These are phyloP conservation scores for Lasiosphaeria hispida DNA, from an alignment of 495 filamentous ascomycete species.

Conservation along the genomic window DNA sequence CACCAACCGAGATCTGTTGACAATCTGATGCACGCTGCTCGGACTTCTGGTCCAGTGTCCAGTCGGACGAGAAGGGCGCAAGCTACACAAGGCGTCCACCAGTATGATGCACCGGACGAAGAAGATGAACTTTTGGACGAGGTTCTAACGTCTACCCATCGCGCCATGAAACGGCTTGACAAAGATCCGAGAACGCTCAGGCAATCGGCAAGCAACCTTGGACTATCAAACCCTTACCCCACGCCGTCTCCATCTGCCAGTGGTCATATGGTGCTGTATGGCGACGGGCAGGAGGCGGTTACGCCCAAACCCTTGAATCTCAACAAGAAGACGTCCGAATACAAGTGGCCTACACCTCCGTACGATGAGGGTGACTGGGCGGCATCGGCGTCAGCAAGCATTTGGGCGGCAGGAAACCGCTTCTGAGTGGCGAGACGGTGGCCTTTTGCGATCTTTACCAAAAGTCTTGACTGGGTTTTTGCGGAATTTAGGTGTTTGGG, in stretches of 20 bases:
- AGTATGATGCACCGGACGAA: conserved; percentile 95
- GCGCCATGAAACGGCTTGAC: conserved; percentile 51
- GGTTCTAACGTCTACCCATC: conserved; percentile 52
- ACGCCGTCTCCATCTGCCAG: conserved; percentile 89
- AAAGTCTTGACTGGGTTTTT: conserved; percentile 15
- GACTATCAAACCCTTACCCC: conserved; percentile 77
- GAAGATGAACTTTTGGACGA: conserved; percentile 95
- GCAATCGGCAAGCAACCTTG: conserved; percentile 57
- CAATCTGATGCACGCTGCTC: conserved; percentile 54
- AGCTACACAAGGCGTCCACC: conserved; percentile 70
- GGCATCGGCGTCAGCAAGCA: conserved; percentile 72
- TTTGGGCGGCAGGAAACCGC: conserved; percentile 64
- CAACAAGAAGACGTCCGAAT: conserved; percentile 53
- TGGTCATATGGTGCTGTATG: conserved; percentile 69
- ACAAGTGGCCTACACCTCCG: conserved; percentile 95
- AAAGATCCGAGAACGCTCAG: conserved; percentile 50
- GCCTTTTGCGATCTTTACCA: conserved; percentile 11
- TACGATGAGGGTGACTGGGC: conserved; percentile 87
- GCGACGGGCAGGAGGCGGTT: conserved; percentile 59
- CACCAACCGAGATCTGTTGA: conserved; percentile 64
- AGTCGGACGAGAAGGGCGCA: conserved; percentile 80
- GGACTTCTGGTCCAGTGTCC: conserved; percentile 63
- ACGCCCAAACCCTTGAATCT: conserved; percentile 56
- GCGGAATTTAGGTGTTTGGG: no score
- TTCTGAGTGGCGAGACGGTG: conserved; percentile 36